Evolutionary conservation across 2,329 filamentous ascomycete species (phyloP), one percentile per base, ranked within the genome.

Genomic region (Thelonectria blattea): DNA sequence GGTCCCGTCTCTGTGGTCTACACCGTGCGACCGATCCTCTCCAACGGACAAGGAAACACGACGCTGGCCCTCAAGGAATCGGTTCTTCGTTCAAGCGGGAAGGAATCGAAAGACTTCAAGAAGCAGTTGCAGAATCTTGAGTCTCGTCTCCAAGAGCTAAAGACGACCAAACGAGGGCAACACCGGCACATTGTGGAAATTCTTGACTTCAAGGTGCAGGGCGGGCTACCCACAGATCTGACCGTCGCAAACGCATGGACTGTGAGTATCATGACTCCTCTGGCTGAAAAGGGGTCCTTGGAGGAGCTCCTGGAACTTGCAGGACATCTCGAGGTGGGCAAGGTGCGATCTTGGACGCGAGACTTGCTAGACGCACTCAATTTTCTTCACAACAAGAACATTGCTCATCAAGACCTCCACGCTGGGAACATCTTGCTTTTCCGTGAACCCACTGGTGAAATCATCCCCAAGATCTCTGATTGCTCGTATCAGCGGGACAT

Each of bases 351-450:
- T 22, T 98, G 93, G 90, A 95, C 92, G n/a, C 88, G 93, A 60
- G 92, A 97, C 70, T 82, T 99, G 17, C 84, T 99, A 24, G 92
- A 97, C 77, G 95, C 90, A 0, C 80, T 99, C 27, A 91, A 92
- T 60, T 96, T 90, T 73, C 86, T 96, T 53, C 94, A 98, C 76
- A 89, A 90, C 65, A 89, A 91, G 72, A 92, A 92, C 18, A 83
- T 97, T 58, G 82, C 92, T 22, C 95, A 98, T 75, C 91, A 91
- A 71, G 88, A 91, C 70, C 88, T 97, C 17, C 92, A 96, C 71
- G 82, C 89, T 12, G 84, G 86, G 17, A 96, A 96, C 65, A 84
- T 97, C 48, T 82, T 97, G 4, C 78, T 97, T 5, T 91, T 90
- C 68, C 84, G 89, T 62, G 88, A 88, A 54, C 74, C 83, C 2